phyloP scores from a whole-genome alignment of 1,284 basidiomycete species.

The Inonotus obliquus region DNA sequence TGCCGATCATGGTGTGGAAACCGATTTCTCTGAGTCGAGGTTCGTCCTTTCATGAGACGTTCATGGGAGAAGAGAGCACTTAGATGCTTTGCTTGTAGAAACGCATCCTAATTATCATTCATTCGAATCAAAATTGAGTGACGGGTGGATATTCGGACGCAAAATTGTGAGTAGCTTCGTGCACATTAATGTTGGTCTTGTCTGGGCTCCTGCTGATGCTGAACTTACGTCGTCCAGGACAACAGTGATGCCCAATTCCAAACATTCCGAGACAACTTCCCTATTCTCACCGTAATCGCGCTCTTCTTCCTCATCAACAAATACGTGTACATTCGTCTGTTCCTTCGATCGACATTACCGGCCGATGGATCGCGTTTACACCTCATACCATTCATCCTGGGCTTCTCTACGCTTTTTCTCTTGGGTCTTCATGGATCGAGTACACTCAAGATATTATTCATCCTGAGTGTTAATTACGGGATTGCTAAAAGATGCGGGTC shows the following conservation, averaged over 20 bases:
- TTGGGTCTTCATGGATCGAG: constrained; percentile 85
- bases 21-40: constrained; percentile 75
- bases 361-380: constrained; percentile 25
- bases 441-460: constrained; percentile 71
- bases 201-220: background rate
- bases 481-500: constrained; percentile 49
- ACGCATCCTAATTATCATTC: constrained; percentile 69
- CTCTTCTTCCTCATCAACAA: constrained; percentile 34
- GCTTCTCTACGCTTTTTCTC: constrained; percentile 69
- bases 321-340: constrained; percentile 34
- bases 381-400: constrained; percentile 50
- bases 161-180: constrained; percentile 47
- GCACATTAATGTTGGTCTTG: background rate
- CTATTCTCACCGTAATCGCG: constrained; percentile 52
- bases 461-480: constrained; percentile 69
- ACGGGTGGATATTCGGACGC: constrained; percentile 67
- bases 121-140: constrained; percentile 57
- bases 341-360: constrained; percentile 25
- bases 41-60: constrained; percentile 29
- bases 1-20: constrained; percentile 80
- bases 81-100: constrained; percentile 35
- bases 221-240: constrained; percentile 54
- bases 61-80: constrained; percentile 5
- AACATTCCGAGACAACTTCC: constrained; percentile 73
- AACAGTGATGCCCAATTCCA: constrained; percentile 85